Conservation (phyloP, 1,284 basidiomycete species). For the Puccinia polysora region DNA sequence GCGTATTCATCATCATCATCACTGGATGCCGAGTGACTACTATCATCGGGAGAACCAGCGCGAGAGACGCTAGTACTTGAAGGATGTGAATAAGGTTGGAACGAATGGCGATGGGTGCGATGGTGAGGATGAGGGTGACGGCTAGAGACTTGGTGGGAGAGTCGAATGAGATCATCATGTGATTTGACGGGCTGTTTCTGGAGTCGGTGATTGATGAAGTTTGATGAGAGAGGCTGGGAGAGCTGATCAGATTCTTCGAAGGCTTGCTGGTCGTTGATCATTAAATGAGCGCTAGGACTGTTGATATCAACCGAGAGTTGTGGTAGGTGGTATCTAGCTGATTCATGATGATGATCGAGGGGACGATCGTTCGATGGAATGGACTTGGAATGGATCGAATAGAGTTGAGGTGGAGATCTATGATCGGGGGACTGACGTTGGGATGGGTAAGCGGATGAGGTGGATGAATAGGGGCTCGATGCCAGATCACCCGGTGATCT, state of each 20-base stretch:
- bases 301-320: too few relatives aligned
- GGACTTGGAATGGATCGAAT: not conserved
- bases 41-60: constrained; percentile 10
- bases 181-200: not conserved
- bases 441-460: not conserved
- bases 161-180: constrained; percentile 29
- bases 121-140: constrained; percentile 19
- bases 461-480: constrained; percentile 1
- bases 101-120: constrained; percentile 34
- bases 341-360: not conserved
- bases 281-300: too few relatives aligned
- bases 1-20: constrained; percentile 15
- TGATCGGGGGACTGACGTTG: constrained; percentile 11
- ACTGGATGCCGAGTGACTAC: constrained; percentile 14
- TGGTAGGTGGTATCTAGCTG: not conserved
- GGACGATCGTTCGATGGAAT: not conserved
- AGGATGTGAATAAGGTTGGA: constrained; percentile 37
- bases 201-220: not conserved
- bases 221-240: constrained; percentile 9
- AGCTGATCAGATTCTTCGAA: not conserved
- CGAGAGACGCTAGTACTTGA: constrained; percentile 25
- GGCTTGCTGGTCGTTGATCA: not conserved
- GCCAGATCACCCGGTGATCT: not conserved
- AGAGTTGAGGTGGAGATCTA: not conserved
- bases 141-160: constrained; percentile 28